Base-by-base conservation (phyloP, 2,329 filamentous ascomycete species). In the Arthrobotrys sinensis region DNA sequence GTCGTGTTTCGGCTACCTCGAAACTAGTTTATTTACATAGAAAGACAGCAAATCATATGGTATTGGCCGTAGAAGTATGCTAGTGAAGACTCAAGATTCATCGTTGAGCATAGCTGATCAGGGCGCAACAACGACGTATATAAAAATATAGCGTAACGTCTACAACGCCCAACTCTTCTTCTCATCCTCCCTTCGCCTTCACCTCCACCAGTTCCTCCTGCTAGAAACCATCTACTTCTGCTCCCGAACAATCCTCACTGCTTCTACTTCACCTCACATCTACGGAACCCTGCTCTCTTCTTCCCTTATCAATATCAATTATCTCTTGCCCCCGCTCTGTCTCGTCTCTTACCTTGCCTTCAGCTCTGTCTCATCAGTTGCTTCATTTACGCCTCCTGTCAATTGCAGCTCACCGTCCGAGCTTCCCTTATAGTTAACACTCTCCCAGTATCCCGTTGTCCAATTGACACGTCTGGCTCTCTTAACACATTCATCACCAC, bases 161-260 rank as follows among this genome's bases (percentile, higher is more conserved):
- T 57, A 38, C 32, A 38, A 21, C 32, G 4, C 50, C 4, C 50
- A 53, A 53, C 50, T n/a, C 52, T 7, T n/a, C 36, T 53, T 34
- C 50, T 34, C 14, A 16, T 14, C 10, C 36, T 52, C 28, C 48
- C 21, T n/a, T 19, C 21, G 4, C 19, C 55, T 28, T 40, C 34
- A 14, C n/a, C 55, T 43, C 43, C 55, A 3, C 36, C n/a, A 57
- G 14, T 32, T 57, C n/a, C 34, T 14, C 8, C 1, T 24, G n/a
- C 14, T 10, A 38, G 52, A 38, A 12, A 57, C n/a, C 52, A 57
- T 6, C 52, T 21, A 21, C 34, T 32, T 12, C 52, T 38, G 16
- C 34, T 38, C n/a, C 24, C 28, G 28, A 53, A 57, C 8, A 38
- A 40, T 10, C 12, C 52, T 16, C 28, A 34, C 21, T 12, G 34